Percentiles rank a stretch among this genome's conserved stretches.
Evolutionary conservation across 768 basidiomycete genomes (phyloP).

Genomic region (Trichaptum fuscoviolaceum): DNA sequence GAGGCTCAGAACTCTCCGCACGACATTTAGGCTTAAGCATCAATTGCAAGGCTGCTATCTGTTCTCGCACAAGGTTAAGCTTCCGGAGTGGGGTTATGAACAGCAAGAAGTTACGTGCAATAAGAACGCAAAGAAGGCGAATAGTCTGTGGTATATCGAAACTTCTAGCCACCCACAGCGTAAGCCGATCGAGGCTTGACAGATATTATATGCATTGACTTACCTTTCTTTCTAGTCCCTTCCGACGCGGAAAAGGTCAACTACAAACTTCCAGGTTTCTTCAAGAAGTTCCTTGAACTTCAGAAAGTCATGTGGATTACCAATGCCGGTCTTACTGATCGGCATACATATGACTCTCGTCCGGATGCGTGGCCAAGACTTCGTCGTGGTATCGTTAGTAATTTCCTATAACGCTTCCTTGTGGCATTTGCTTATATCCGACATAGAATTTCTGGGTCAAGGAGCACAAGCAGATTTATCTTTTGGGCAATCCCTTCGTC

Average conservation of each 20-base stretch:
- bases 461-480: conserved; percentile 91
- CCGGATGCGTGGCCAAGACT: conserved; percentile 89
- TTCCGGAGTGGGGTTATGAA: conserved; percentile 96
- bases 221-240: conserved; percentile 50
- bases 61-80: conserved; percentile 96
- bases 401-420: neutral
- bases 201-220: neutral
- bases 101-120: conserved; percentile 99
- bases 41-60: conserved; percentile 89
- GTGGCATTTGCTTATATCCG: conserved; percentile 9
- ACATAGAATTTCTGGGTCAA: conserved; percentile 96
- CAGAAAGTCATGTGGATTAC: conserved; percentile 97
- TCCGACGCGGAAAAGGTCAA: conserved; percentile 75
- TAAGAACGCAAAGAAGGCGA: conserved; percentile 86
- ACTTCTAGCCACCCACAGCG: conserved; percentile 69
- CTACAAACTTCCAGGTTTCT: conserved; percentile 84
- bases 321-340: conserved; percentile 92
- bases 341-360: conserved; percentile 94
- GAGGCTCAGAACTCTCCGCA: conserved; percentile 73
- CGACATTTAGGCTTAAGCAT: conserved; percentile 80
- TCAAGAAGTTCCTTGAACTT: conserved; percentile 86
- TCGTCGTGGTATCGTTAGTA: conserved; percentile 84
- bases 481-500: conserved; percentile 89
- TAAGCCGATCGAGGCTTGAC: conserved; percentile 35
- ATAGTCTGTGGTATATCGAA: conserved; percentile 94